Percentiles rank a stretch among this genome's conserved stretches.
Evolutionary conservation across 495 filamentous ascomycete species (phyloP).

Genomic region (Rusavskia elegans): DNA sequence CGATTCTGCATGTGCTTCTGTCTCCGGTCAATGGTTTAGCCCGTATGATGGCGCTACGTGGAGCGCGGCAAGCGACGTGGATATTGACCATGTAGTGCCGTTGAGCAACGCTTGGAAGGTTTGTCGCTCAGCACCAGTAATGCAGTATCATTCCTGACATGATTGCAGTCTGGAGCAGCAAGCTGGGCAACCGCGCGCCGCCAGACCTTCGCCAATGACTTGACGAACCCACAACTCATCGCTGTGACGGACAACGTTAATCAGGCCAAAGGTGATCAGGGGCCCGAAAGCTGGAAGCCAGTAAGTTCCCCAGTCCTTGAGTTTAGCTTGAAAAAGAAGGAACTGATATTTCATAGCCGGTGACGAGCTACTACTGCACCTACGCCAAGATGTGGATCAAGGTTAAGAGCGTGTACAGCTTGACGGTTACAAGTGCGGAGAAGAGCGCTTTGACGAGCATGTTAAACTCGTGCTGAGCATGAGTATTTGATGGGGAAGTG

Average conservation of each 20-base stretch:
- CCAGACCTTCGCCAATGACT: constrained; percentile 55
- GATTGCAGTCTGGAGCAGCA: too few relatives aligned
- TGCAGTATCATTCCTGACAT: too few relatives aligned
- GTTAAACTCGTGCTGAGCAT: constrained; percentile 23
- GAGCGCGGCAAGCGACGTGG: too few relatives aligned
- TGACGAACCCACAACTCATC: constrained; percentile 51
- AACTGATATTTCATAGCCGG: constrained; percentile 2
- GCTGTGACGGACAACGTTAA: constrained; percentile 66
- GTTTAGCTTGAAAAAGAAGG: neutral
- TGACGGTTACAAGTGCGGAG: constrained; percentile 44
- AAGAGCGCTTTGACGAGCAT: constrained; percentile 47
- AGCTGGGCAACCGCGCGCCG: constrained; percentile 44
- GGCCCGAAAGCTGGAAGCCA: constrained; percentile 62
- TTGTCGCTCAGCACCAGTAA: too few relatives aligned
- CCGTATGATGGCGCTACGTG: too few relatives aligned
- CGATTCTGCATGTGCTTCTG: too few relatives aligned
- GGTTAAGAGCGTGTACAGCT: constrained; percentile 46
- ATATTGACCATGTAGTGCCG: too few relatives aligned
- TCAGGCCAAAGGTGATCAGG: constrained; percentile 47
- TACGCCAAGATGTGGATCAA: constrained; percentile 57
- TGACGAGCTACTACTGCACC: constrained; percentile 50
- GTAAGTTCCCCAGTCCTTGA: constrained; percentile 23
- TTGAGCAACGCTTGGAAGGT: too few relatives aligned
- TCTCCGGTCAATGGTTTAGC: too few relatives aligned
- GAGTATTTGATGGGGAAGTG: too few relatives aligned